phyloP scores from a whole-genome alignment of 106 monocot species.

The Narthecium ossifragum region DNA sequence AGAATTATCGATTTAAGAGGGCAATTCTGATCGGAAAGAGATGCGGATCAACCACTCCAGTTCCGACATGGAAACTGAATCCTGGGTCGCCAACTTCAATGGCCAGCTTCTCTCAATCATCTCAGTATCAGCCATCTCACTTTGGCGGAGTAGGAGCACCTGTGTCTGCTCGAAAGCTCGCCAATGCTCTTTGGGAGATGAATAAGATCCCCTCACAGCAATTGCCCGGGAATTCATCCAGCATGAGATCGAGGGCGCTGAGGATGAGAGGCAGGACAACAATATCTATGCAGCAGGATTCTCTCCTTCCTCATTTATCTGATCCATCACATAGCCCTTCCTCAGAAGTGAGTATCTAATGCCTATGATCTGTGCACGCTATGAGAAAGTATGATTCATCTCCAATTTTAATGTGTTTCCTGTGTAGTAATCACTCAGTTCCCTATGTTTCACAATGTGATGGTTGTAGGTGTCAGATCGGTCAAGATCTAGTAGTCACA shows the following conservation, averaged over 20 bases:
- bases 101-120: constrained; percentile 13
- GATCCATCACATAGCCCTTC: constrained; percentile 38
- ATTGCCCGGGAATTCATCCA: constrained; percentile 2
- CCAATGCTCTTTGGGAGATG: constrained; percentile 47
- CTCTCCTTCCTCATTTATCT: constrained; percentile 21
- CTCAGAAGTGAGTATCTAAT: constrained; percentile 29
- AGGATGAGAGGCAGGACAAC: neutral
- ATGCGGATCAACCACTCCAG: neutral
- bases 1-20: constrained; percentile 30
- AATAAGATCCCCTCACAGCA: constrained; percentile 18
- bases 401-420: neutral
- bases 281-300: neutral
- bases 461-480: constrained; percentile 14
- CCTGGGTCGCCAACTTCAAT: constrained; percentile 23
- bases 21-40: constrained; percentile 28
- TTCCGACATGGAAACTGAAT: constrained; percentile 3
- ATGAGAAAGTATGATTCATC: neutral
- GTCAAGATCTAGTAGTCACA: constrained; percentile 19
- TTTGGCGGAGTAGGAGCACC: neutral
- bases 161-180: constrained; percentile 60
- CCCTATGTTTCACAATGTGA: neutral
- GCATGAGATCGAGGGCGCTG: constrained; percentile 2
- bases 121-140: neutral
- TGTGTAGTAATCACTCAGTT: neutral
- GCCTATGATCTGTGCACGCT: too few relatives aligned